A percentile compares a stretch with the other conserved stretches of the same genome.
These are phyloP conservation scores for Petrea volubilis DNA, from an alignment of 257 asterid species.

Conservation along the genomic window DNA sequence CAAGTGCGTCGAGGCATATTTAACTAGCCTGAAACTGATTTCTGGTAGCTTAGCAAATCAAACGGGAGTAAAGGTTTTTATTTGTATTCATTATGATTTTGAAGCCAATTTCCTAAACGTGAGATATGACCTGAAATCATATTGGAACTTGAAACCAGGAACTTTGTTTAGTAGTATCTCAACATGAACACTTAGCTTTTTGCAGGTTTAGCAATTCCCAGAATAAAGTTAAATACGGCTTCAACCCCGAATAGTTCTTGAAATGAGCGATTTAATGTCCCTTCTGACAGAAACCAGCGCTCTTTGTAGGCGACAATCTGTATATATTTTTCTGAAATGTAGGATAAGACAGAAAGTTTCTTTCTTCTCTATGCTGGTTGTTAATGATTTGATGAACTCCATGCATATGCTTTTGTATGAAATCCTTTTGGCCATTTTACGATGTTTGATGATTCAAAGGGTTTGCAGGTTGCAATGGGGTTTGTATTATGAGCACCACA, in stretches of 20 bases:
- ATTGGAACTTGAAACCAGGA: neutral
- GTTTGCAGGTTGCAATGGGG: slow-evolving; percentile 65
- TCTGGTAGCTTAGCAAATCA: neutral
- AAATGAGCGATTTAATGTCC: neutral
- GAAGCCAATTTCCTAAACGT: neutral
- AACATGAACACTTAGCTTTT: neutral
- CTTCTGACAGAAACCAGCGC: neutral
- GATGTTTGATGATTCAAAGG: slow-evolving; percentile 11
- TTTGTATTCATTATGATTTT: neutral
- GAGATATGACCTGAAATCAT: neutral
- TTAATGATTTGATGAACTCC: slow-evolving; percentile 2
- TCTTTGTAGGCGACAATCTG: neutral
- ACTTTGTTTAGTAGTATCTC: neutral
- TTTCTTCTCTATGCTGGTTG: neutral
- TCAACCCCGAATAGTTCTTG: neutral
- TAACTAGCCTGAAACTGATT: neutral
- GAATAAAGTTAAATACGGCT: neutral
- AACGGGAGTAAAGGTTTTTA: neutral
- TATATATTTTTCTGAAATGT: neutral
- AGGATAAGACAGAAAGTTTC: neutral
- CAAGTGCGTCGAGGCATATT: neutral
- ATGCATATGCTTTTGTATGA: neutral
- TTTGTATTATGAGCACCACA: slow-evolving; percentile 77
- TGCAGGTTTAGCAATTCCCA: neutral
- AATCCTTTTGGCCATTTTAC: neutral